A percentile compares a stretch with the other conserved stretches of the same genome.
Evolutionary conservation across 768 basidiomycete species (phyloP).

Genomic region (Leccinum longicurvipes): DNA sequence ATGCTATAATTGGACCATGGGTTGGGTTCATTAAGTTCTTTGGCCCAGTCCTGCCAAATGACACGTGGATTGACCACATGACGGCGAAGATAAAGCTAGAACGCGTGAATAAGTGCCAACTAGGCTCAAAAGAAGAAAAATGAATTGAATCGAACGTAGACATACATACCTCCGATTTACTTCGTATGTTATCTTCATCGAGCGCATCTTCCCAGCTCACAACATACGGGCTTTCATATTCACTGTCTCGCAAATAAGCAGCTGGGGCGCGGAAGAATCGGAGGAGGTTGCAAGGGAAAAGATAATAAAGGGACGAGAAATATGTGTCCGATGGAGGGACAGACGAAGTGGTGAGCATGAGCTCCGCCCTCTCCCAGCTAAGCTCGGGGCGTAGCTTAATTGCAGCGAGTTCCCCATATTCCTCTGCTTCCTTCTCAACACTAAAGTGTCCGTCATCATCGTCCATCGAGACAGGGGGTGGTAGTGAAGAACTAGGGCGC

Average conservation of each 20-base stretch:
- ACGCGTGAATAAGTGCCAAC: constrained; percentile 2
- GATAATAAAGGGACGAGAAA: constrained; percentile 81
- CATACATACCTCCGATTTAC: constrained; percentile 62
- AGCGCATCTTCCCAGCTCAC: constrained; percentile 69
- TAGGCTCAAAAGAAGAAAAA: neutral
- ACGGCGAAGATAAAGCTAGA: constrained; percentile 62
- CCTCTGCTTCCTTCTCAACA: constrained; percentile 6
- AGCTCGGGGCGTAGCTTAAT: constrained; percentile 52
- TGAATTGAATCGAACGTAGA: neutral
- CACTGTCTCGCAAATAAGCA: constrained; percentile 53
- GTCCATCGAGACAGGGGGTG: constrained; percentile 36
- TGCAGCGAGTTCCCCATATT: constrained; percentile 36
- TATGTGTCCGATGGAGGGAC: constrained; percentile 62
- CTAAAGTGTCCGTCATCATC: constrained; percentile 14
- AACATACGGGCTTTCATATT: constrained; percentile 56
- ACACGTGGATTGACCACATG: constrained; percentile 74
- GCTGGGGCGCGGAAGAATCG: constrained; percentile 72
- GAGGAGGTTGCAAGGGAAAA: constrained; percentile 87
- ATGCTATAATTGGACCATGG: constrained; percentile 68
- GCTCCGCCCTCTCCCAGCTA: constrained; percentile 67
- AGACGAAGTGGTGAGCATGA: constrained; percentile 51
- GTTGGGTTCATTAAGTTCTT: constrained; percentile 60
- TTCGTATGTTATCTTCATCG: constrained; percentile 65
- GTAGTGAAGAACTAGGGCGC: constrained; percentile 34
- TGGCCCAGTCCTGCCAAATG: constrained; percentile 58